Evolutionary conservation across 1,284 basidiomycete species (phyloP).

Genomic region (Golubevia sp.): DNA sequence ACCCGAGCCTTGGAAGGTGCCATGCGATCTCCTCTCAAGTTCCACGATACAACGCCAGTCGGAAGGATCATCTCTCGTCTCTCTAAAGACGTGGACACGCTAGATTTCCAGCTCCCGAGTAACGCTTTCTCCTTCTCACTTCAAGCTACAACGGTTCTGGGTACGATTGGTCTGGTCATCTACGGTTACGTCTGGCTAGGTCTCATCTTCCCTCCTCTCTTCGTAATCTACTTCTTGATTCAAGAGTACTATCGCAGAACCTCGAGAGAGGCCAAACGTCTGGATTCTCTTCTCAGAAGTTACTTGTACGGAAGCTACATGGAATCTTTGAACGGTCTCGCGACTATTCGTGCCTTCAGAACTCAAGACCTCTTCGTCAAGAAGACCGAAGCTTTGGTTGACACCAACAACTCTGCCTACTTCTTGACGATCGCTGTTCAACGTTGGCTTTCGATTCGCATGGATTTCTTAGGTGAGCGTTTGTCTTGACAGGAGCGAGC

Average conservation of each 20-base stretch:
- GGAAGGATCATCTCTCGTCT: not conserved
- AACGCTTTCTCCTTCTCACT: not conserved
- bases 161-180: not conserved
- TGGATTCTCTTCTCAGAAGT: not conserved
- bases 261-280: slow-evolving; percentile 4
- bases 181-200: slow-evolving; percentile 6
- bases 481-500: too few species aligned
- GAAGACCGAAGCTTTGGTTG: not conserved
- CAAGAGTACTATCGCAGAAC: slow-evolving; percentile 9
- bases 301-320: not conserved
- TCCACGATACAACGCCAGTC: not conserved
- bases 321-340: not conserved
- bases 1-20: not conserved
- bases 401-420: not conserved
- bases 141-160: not conserved
- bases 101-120: not conserved
- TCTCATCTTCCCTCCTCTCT: slow-evolving; percentile 9
- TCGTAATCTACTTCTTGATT: slow-evolving; percentile 7
- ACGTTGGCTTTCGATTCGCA: not conserved
- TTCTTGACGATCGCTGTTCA: not conserved
- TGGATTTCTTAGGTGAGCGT: not conserved
- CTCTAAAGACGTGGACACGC: not conserved
- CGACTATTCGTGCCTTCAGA: not conserved
- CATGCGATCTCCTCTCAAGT: not conserved
- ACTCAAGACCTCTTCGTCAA: not conserved